phyloP scores from a whole-genome alignment of 2,329 filamentous ascomycete species.

The Malbranchea cinnamomea region DNA sequence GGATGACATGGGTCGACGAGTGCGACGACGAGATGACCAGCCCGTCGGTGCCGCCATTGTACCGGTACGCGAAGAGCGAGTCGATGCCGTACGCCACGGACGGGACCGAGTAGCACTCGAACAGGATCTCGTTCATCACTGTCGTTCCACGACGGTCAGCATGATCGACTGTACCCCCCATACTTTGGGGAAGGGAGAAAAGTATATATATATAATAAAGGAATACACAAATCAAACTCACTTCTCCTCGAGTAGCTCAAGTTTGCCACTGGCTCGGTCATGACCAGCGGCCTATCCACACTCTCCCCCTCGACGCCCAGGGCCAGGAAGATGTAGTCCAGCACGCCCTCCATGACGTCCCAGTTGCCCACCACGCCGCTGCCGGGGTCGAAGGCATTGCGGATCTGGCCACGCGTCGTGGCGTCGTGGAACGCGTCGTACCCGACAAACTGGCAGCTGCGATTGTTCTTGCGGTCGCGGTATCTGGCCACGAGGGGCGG shows the following conservation, averaged over 20 bases:
- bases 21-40: slow-evolving; percentile 85
- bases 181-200: not conserved
- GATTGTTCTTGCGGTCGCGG: slow-evolving; percentile 81
- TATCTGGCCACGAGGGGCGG: slow-evolving; percentile 91
- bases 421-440: slow-evolving; percentile 90
- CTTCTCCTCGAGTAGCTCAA: slow-evolving; percentile 76
- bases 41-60: slow-evolving; percentile 78
- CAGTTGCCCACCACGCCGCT: slow-evolving; percentile 91
- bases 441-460: slow-evolving; percentile 84
- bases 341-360: slow-evolving; percentile 88
- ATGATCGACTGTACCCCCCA: slow-evolving; percentile 3
- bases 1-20: slow-evolving; percentile 88
- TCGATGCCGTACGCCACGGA: slow-evolving; percentile 90
- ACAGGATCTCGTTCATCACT: slow-evolving; percentile 96
- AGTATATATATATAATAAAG: not conserved
- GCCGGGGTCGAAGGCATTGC: slow-evolving; percentile 79
- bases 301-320: slow-evolving; percentile 62
- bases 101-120: slow-evolving; percentile 86
- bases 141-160: slow-evolving; percentile 7
- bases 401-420: slow-evolving; percentile 76
- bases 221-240: slow-evolving; percentile 34
- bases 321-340: slow-evolving; percentile 93
- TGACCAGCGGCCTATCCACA: slow-evolving; percentile 75
- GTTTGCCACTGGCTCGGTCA: slow-evolving; percentile 93
- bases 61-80: slow-evolving; percentile 85